These are phyloP conservation scores for Cordyceps cateniannulata DNA, from an alignment of 2,329 filamentous ascomycete genomes.

Conservation along the genomic window DNA sequence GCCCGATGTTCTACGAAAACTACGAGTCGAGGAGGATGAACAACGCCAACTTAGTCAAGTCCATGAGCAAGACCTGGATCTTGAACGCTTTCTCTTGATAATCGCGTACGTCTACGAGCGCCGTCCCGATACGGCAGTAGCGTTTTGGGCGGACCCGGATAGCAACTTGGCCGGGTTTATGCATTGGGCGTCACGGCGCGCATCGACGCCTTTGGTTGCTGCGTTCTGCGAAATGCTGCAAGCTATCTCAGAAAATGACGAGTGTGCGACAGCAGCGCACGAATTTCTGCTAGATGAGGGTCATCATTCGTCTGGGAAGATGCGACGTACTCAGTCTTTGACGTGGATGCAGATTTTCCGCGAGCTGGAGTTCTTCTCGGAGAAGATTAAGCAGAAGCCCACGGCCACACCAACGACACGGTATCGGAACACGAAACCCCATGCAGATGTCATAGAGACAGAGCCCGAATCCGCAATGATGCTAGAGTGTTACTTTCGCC, in stretches of 20 bases:
- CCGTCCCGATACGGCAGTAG: constrained; percentile 74
- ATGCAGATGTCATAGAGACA: constrained; percentile 62
- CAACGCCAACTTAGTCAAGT: constrained; percentile 63
- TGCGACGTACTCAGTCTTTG: constrained; percentile 75
- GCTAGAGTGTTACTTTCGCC: constrained; percentile 86
- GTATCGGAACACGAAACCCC: constrained; percentile 54
- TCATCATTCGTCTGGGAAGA: constrained; percentile 64
- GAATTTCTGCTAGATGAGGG: constrained; percentile 85
- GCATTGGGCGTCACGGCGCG: constrained; percentile 91
- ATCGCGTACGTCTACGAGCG: constrained; percentile 89
- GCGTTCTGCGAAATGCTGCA: constrained; percentile 96
- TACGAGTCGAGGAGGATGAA: constrained; percentile 85
- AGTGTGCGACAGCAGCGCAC: constrained; percentile 79
- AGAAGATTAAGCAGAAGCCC: constrained; percentile 69
- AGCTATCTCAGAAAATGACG: constrained; percentile 74
- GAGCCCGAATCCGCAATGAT: constrained; percentile 95
- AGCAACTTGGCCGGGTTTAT: constrained; percentile 92
- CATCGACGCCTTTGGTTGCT: constrained; percentile 91
- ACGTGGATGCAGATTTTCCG: constrained; percentile 92
- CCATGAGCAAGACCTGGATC: constrained; percentile 62
- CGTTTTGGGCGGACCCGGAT: constrained; percentile 89
- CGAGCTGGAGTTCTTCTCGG: constrained; percentile 79
- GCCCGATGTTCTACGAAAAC: constrained; percentile 79
- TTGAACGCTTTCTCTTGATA: constrained; percentile 87
- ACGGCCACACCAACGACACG: constrained; percentile 31